A percentile compares a stretch with the other conserved stretches of the same genome.
These are phyloP conservation scores for Kwoniella dendrophila DNA, from an alignment of 768 basidiomycete genomes.

Conservation along the genomic window DNA sequence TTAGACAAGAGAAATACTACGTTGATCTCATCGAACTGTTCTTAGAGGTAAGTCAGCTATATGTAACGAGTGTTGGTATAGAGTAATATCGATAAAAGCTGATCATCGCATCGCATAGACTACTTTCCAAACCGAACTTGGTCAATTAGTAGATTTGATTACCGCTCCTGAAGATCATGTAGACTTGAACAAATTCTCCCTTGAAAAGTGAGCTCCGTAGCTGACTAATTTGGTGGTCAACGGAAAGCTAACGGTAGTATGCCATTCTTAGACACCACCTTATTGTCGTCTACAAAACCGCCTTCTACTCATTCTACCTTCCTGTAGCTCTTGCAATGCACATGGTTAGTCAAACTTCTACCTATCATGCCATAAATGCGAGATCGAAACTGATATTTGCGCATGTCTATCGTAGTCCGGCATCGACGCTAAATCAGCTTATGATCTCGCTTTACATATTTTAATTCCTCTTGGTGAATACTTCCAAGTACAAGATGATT, in stretches of 20 bases:
- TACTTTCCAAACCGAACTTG: slow-evolving; percentile 90
- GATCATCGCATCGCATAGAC: slow-evolving; percentile 52
- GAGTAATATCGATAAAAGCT: slow-evolving; percentile 4
- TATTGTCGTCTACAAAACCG: slow-evolving; percentile 96
- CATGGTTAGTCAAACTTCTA: slow-evolving; percentile 57
- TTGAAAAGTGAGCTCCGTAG: slow-evolving; percentile 72
- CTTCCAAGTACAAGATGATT: slow-evolving; percentile 98
- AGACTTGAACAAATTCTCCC: slow-evolving; percentile 83
- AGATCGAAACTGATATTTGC: background rate
- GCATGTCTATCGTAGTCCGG: slow-evolving; percentile 51
- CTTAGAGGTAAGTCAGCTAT: slow-evolving; percentile 66
- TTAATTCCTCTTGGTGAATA: slow-evolving; percentile 93
- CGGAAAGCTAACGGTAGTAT: slow-evolving; percentile 9
- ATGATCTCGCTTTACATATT: slow-evolving; percentile 74
- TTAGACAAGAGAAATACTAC: slow-evolving; percentile 78
- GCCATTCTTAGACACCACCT: slow-evolving; percentile 68
- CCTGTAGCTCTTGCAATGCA: slow-evolving; percentile 93
- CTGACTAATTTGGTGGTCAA: background rate
- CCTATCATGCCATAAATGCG: no score
- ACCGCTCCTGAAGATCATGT: slow-evolving; percentile 89
- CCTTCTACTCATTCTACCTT: slow-evolving; percentile 97
- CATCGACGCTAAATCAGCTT: slow-evolving; percentile 62
- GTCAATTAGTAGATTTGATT: slow-evolving; percentile 92
- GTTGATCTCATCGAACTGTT: slow-evolving; percentile 87
- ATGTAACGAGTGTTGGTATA: background rate